Base-by-base conservation (phyloP, 176 grass and related monocot genomes). In the Lolium rigidum region DNA sequence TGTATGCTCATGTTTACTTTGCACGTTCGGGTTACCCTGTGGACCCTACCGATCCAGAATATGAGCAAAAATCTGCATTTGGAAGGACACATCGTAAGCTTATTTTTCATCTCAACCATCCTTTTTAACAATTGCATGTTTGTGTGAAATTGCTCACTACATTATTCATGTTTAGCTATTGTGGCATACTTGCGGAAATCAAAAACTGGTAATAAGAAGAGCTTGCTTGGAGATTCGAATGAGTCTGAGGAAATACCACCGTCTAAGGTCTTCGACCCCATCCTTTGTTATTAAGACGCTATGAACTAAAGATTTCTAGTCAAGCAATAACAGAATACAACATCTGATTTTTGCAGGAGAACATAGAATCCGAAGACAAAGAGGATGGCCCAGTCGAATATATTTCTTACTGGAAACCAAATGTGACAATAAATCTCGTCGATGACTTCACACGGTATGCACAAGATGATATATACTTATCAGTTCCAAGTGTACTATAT, bases 1-100 rank as follows among this genome's bases (percentile, higher is more conserved):
- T 99, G 26, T 97, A 99, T 92, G 97, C 94, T 67, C 97, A 99
- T 92, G 97, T 97, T 93, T 99, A 97, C 89, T 99, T 97, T 84
- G 90, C 97, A 5, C 94, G 85, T 43, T 91, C 90, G 49, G 97
- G 97, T 81, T 99, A 99, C 73, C 97, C 97, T 81, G 88, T 95
- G 80, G 97, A 99, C 21, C 97, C 97, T 84, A 91, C 78, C 76
- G 97, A 99, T 84, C 97, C 97, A 47, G 97, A 97, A 79, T 99
- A 93, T 88, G 94, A 97, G 61, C 85, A 95, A 70, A 85, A 88
- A 62, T 93, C 85, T 87, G 73, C 92, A 76, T 99, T 99, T 87
- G 90, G 92, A 17, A 92, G 90, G 80, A 94, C 92, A 64, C 94
- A 94, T 82, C 6, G 97, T 99, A 92, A 88, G 94, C 73, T 78